Evolutionary conservation across 805 yeast genomes (phyloP).

Genomic region (Diddensiella transvaalensis): DNA sequence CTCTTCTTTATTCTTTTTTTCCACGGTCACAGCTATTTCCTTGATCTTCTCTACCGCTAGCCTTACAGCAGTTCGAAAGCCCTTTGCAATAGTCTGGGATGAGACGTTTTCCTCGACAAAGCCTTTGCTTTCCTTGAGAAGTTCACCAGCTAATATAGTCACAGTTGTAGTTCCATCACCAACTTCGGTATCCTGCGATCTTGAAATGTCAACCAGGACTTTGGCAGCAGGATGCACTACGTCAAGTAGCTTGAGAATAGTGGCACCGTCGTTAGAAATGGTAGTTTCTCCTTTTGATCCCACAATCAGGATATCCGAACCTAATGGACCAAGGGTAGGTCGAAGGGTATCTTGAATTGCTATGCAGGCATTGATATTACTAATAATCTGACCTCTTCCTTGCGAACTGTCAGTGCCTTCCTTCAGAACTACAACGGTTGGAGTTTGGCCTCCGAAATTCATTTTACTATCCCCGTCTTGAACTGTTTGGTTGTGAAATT

Average conservation of each 20-base stretch:
- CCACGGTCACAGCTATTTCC: slow-evolving; percentile 72
- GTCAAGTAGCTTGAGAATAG: slow-evolving; percentile 84
- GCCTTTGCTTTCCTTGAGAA: slow-evolving; percentile 80
- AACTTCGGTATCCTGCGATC: slow-evolving; percentile 97
- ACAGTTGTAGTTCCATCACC: slow-evolving; percentile 99
- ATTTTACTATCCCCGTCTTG: slow-evolving; percentile 35
- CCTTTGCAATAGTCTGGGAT: slow-evolving; percentile 82
- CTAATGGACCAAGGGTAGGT: slow-evolving; percentile 95
- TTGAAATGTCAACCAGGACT: slow-evolving; percentile 87
- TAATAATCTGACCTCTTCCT: slow-evolving; percentile 92
- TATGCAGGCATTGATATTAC: slow-evolving; percentile 93
- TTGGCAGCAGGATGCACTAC: slow-evolving; percentile 99
- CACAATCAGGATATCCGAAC: slow-evolving; percentile 91
- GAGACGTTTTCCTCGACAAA: slow-evolving; percentile 97
- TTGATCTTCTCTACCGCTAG: slow-evolving; percentile 69
- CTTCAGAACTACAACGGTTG: slow-evolving; percentile 95
- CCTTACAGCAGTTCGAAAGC: slow-evolving; percentile 76
- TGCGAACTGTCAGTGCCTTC: slow-evolving; percentile 98
- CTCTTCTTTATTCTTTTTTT: slow-evolving; percentile 48
- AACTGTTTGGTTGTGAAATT: background rate
- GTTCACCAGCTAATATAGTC: slow-evolving; percentile 84
- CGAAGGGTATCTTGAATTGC: slow-evolving; percentile 95
- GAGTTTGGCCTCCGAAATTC: slow-evolving; percentile 91
- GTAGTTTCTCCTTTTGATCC: slow-evolving; percentile 81
- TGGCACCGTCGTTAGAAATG: slow-evolving; percentile 97